Percentiles rank a stretch among this genome's conserved stretches.
These are phyloP conservation scores for Leccinum uliginosum DNA, from an alignment of 768 basidiomycete species.

Conservation along the genomic window DNA sequence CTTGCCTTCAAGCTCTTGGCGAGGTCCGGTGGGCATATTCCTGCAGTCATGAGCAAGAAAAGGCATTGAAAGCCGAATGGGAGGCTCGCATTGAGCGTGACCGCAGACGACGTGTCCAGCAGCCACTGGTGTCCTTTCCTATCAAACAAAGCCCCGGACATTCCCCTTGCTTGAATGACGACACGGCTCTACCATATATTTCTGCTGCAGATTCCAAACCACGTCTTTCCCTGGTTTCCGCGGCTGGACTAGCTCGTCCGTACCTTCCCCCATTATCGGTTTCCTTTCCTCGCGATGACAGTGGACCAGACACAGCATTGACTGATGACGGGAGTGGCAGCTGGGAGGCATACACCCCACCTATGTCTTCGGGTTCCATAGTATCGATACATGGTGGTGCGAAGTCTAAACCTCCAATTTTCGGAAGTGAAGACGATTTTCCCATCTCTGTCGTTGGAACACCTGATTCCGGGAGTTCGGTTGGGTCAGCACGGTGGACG, in stretches of 20 bases:
- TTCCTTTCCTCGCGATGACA: constrained; percentile 41
- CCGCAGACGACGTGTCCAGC: constrained; percentile 22
- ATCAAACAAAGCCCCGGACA: constrained; percentile 26
- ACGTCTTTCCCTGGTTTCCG: constrained; percentile 30
- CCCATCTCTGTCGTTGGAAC: constrained; percentile 35
- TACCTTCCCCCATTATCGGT: constrained; percentile 43
- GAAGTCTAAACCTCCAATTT: constrained; percentile 36
- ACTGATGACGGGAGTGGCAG: constrained; percentile 47
- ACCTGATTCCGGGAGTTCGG: constrained; percentile 13
- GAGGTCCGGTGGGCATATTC: constrained; percentile 83
- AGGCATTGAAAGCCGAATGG: constrained; percentile 51
- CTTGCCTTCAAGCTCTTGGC: constrained; percentile 71
- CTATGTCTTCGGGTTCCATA: constrained; percentile 50
- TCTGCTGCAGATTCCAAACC: constrained; percentile 6
- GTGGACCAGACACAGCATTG: constrained; percentile 49
- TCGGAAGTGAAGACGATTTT: constrained; percentile 47
- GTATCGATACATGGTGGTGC: constrained; percentile 40
- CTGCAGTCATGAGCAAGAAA: constrained; percentile 67
- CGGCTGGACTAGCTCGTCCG: constrained; percentile 40
- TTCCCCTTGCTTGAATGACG: constrained; percentile 24
- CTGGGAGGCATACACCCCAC: constrained; percentile 64
- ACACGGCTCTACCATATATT: constrained; percentile 15
- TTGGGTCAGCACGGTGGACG: constrained; percentile 19
- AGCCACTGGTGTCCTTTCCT: constrained; percentile 21
- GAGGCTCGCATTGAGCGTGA: constrained; percentile 35